These are phyloP conservation scores for Aspergillus awamori DNA, from an alignment of 2,329 filamentous ascomycete species.

Conservation along the genomic window DNA sequence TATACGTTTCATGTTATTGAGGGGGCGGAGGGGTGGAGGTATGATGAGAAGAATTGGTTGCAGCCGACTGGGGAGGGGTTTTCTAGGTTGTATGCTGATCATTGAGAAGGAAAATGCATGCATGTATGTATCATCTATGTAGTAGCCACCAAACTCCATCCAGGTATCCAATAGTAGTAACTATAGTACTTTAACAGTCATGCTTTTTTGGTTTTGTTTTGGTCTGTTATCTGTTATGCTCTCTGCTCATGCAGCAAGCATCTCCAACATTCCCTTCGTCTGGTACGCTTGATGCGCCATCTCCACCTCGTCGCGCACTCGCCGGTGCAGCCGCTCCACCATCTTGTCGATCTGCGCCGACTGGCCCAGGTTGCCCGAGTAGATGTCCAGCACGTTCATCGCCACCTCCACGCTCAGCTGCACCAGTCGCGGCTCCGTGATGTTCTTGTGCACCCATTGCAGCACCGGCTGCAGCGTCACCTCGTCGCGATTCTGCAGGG, in stretches of 20 bases:
- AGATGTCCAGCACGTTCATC: slow-evolving; percentile 81
- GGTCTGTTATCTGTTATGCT: too few relatives aligned
- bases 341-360: slow-evolving; percentile 72
- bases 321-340: slow-evolving; percentile 68
- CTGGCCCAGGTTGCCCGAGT: slow-evolving; percentile 75
- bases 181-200: slow-evolving; percentile 18
- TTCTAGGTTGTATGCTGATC: slow-evolving; percentile 59
- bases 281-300: slow-evolving; percentile 79
- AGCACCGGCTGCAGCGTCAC: slow-evolving; percentile 78
- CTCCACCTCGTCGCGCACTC: slow-evolving; percentile 77
- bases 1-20: slow-evolving; percentile 99
- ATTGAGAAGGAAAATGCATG: too few relatives aligned
- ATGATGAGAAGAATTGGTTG: slow-evolving; percentile 90
- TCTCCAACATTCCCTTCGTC: slow-evolving; percentile 86
- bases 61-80: slow-evolving; percentile 84
- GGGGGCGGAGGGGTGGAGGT: slow-evolving; percentile 65
- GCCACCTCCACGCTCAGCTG: slow-evolving; percentile 80
- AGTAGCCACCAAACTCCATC: too few relatives aligned
- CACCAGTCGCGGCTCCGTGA: slow-evolving; percentile 81
- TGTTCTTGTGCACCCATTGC: slow-evolving; percentile 77
- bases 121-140: too few relatives aligned
- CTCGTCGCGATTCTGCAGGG: slow-evolving; percentile 80
- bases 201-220: slow-evolving; percentile 2
- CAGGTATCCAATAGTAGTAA: slow-evolving; percentile 13
- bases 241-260: slow-evolving; percentile 47